Base-by-base conservation (phyloP, 306 rosid species). In the Acmispon strigosus region DNA sequence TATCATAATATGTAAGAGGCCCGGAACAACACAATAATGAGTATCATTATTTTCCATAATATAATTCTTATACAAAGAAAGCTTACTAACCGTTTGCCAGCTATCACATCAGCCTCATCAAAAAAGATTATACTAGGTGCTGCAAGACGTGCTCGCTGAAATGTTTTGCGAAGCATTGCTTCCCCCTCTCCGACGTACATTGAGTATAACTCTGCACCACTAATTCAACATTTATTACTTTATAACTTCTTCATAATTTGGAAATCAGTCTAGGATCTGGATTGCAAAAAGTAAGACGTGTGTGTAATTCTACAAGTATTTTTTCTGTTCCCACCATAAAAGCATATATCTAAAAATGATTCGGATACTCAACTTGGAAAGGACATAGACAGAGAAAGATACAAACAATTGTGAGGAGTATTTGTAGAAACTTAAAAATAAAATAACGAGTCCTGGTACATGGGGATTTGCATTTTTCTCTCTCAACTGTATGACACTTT, bases 141-240 rank as follows among this genome's bases (percentile, higher is more conserved):
- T 2, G 88, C 96, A 69, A 94, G 92, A 42, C 91, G 87, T 22
- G 98, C 97, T 80, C 92, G 88, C 48, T 80, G 87, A 78, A 94
- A 94, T 48, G 97, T 87, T 75, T 83, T 84, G 18, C 98, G 96
- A 59, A 90, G 85, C 64, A 87, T 71, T 60, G 90, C 92, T 85
- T 94, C 98, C 59, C 97, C 97, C 73, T 90, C 97, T 59, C 98
- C 98, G 48, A 90, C 97, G 65, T 90, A 94, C 98, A 87, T 94
- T 2, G 98, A 94, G 63, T 76, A 87, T 82, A 94, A 69, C 58
- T 94, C 98, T 84, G 97, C 96, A 82, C 96, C 88, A 76, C 98
- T 94, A 83, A 72, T 69, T 59, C 72, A 84, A 6, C 69, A 80
- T 80, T 57, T 54, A 76, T 84, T 70, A 83, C 45, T 59, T 32